phyloP scores from a whole-genome alignment of 805 yeast genomes.

The Middelhovenomyces tepae region DNA sequence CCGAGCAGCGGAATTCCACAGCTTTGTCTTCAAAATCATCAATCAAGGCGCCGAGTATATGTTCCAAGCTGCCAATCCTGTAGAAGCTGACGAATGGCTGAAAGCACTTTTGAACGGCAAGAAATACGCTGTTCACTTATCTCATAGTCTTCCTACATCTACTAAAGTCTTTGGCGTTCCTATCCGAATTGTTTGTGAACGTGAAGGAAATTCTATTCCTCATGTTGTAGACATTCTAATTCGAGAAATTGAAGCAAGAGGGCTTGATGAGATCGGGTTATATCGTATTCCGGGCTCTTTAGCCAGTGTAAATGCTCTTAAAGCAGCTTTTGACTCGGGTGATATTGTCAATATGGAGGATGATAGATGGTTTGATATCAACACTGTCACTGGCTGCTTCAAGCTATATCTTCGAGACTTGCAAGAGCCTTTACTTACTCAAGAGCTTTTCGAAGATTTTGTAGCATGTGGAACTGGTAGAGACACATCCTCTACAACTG shows the following conservation, averaged over 20 bases:
- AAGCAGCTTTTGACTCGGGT: constrained; percentile 47
- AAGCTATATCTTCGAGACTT: constrained; percentile 76
- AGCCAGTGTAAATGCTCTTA: constrained; percentile 46
- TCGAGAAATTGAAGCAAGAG: constrained; percentile 73
- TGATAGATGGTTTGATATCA: constrained; percentile 65
- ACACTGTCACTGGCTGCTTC: constrained; percentile 81
- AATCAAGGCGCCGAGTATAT: constrained; percentile 44
- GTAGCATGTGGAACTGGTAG: constrained; percentile 23
- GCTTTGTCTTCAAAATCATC: constrained; percentile 33
- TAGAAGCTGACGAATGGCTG: constrained; percentile 71
- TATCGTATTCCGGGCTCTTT: constrained; percentile 67
- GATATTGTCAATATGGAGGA: constrained; percentile 37
- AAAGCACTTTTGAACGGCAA: constrained; percentile 24
- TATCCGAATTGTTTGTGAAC: constrained; percentile 58
- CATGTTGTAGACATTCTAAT: constrained; percentile 55
- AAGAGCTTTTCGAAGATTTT: constrained; percentile 53
- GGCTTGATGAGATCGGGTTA: constrained; percentile 83
- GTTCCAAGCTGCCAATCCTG: constrained; percentile 56
- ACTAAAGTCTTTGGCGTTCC: constrained; percentile 82
- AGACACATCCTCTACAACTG: constrained; percentile 20
- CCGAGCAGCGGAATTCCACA: constrained; percentile 1
- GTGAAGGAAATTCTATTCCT: constrained; percentile 61
- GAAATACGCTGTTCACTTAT: constrained; percentile 15
- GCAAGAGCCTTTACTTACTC: constrained; percentile 75
- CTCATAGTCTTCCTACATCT: constrained; percentile 14